phyloP scores from a whole-genome alignment of 768 basidiomycete species.

The Phlebiopsis flavidoalba region DNA sequence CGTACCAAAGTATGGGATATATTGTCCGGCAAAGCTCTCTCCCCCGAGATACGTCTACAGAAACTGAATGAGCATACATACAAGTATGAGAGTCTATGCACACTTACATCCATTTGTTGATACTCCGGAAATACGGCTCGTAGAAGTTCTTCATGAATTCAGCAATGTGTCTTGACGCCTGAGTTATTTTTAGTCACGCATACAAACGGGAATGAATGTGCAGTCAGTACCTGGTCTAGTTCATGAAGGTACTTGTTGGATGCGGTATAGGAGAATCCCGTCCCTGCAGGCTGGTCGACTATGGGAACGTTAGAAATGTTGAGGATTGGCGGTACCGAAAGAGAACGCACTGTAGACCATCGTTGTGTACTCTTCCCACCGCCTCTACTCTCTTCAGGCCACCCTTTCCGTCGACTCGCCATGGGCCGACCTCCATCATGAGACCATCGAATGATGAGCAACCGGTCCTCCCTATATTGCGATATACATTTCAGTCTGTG shows the following conservation, averaged over 20 bases:
- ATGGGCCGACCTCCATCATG: constrained; percentile 98
- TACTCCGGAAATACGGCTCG: constrained; percentile 88
- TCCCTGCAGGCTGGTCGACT: constrained; percentile 99
- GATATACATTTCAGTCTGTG: background rate
- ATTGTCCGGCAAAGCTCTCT: constrained; percentile 97
- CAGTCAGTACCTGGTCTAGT: constrained; percentile 51
- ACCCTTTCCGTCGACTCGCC: constrained; percentile 70
- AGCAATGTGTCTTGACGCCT: constrained; percentile 77
- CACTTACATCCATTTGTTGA: constrained; percentile 67
- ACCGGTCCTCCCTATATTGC: constrained; percentile 82
- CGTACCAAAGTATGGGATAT: constrained; percentile 91
- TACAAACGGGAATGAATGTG: background rate
- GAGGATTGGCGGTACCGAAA: background rate
- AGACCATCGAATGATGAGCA: constrained; percentile 97
- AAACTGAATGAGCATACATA: background rate
- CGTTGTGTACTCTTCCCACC: constrained; percentile 98
- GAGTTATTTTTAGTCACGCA: background rate
- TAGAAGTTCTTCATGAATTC: constrained; percentile 89
- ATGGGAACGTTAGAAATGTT: constrained; percentile 1
- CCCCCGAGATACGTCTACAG: constrained; percentile 91
- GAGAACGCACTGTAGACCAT: constrained; percentile 80
- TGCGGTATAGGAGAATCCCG: constrained; percentile 87
- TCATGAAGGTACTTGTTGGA: constrained; percentile 84
- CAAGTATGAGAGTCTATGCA: background rate
- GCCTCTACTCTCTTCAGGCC: constrained; percentile 67